Conservation (phyloP, 805 yeast species). For the Saturnispora bothae region DNA sequence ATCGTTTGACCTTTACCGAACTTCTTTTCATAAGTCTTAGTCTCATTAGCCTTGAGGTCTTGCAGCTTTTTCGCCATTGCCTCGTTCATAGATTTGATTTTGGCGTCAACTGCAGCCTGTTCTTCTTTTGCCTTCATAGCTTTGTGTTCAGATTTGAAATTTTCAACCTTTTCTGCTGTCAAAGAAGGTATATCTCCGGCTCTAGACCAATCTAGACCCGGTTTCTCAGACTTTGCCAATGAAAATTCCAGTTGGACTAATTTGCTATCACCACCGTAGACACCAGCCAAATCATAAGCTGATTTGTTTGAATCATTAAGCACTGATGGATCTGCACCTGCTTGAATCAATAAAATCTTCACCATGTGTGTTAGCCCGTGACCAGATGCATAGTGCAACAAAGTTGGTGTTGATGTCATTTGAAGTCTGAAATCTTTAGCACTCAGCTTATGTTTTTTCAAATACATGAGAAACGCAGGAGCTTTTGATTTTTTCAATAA, state of each 20-base stretch:
- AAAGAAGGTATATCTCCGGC: constrained; percentile 56
- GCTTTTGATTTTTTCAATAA: constrained; percentile 66
- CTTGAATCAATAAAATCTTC: constrained; percentile 44
- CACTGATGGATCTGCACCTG: constrained; percentile 63
- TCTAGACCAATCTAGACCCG: constrained; percentile 34
- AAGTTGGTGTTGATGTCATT: constrained; percentile 60
- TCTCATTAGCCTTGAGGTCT: not conserved
- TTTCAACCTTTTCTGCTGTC: constrained; percentile 46
- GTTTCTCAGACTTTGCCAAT: constrained; percentile 47
- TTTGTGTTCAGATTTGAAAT: constrained; percentile 14
- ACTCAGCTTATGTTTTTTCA: constrained; percentile 42
- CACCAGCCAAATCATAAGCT: constrained; percentile 51
- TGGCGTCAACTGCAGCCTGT: not conserved
- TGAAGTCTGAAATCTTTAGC: constrained; percentile 42
- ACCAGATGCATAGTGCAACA: constrained; percentile 69
- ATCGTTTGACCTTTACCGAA: constrained; percentile 30
- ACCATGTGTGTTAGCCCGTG: constrained; percentile 61
- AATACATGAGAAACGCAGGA: constrained; percentile 55
- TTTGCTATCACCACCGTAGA: constrained; percentile 31
- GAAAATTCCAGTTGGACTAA: constrained; percentile 55
- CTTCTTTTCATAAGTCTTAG: not conserved
- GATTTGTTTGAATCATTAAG: constrained; percentile 46
- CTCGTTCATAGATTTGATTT: not conserved
- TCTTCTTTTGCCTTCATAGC: not conserved
- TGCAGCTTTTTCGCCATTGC: not conserved